phyloP scores from a whole-genome alignment of 345 rosid genomes.

The Garcia nutans region DNA sequence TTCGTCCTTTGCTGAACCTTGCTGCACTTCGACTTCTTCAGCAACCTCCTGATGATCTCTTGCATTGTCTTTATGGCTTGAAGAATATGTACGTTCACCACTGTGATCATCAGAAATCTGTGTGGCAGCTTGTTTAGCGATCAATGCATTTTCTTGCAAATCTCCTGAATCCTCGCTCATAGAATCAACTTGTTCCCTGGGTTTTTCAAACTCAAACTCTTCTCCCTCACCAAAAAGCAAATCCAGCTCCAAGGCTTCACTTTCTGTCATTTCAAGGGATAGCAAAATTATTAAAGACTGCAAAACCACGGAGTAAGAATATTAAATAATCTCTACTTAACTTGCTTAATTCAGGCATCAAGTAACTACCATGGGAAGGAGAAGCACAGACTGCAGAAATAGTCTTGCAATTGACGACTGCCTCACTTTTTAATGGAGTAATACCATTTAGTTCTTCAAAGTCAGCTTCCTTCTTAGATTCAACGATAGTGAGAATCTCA shows the following conservation, averaged over 20 bases:
- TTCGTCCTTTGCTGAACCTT: background rate
- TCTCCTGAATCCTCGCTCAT: background rate
- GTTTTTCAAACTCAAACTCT: conserved; percentile 11
- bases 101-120: conserved; percentile 13
- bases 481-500: conserved; percentile 5
- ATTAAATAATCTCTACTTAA: background rate
- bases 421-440: conserved; percentile 9
- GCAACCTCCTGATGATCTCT: too few species aligned
- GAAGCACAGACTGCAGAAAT: conserved; percentile 5
- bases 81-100: too few species aligned
- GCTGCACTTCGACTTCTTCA: too few species aligned
- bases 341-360: background rate
- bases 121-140: background rate
- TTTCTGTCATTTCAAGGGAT: conserved; percentile 8
- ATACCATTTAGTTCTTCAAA: background rate
- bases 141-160: conserved; percentile 8
- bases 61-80: too few species aligned
- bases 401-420: background rate
- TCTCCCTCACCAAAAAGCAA: conserved; percentile 10
- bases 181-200: background rate
- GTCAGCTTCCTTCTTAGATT: conserved; percentile 7
- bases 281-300: background rate
- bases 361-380: conserved; percentile 19
- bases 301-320: background rate
- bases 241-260: conserved; percentile 9